Base-by-base conservation (phyloP, 805 yeast genomes). In the Wickerhamiella sorbophila region DNA sequence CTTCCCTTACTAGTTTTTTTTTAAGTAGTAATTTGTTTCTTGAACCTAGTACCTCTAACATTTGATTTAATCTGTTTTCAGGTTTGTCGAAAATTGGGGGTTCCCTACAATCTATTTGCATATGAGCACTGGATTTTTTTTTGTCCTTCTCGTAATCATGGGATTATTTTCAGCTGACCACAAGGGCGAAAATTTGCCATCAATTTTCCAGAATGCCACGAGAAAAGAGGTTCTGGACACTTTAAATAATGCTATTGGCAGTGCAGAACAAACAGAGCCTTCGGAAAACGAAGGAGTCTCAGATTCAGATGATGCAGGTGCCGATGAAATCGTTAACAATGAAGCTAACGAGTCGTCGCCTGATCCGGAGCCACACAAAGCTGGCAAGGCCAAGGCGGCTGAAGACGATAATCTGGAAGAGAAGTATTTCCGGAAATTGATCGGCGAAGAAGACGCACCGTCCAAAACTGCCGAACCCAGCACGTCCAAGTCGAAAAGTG, bases 331-430 rank as follows among this genome's bases (percentile, higher is more conserved):
- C n/a, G n/a, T n/a, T n/a, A n/a, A n/a, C n/a, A n/a, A n/a, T n/a
- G n/a, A n/a, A n/a, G n/a, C n/a, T n/a, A n/a, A n/a, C n/a, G n/a
- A n/a, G n/a, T n/a, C n/a, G n/a, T n/a, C n/a, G n/a, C n/a, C 5
- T 5, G 31, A 9, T 3, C 35, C 36, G 37, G 29, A 31, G 8
- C n/a, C 20, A 20, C 9, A 41, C 18, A 3, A 6, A 9, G 17
- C 18, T 5, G 29, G 20, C 14, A 29, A 33, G 19, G 15, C 12
- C 10, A n/a, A 27, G 39, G 27, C 17, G 46, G 52, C 66, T 19
- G 48, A 53, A 5, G 56, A 65, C 1, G 54, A 55, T 17, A 57
- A 58, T 22, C 60, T 61, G 19, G 62, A 39, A 19, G 41, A 39
- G 14, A 31, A 31, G 9, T 36, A 36, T 20, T 42, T 36, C 64